Base-by-base conservation (phyloP, 164 flowering plant genomes). In the Vitis riparia region DNA sequence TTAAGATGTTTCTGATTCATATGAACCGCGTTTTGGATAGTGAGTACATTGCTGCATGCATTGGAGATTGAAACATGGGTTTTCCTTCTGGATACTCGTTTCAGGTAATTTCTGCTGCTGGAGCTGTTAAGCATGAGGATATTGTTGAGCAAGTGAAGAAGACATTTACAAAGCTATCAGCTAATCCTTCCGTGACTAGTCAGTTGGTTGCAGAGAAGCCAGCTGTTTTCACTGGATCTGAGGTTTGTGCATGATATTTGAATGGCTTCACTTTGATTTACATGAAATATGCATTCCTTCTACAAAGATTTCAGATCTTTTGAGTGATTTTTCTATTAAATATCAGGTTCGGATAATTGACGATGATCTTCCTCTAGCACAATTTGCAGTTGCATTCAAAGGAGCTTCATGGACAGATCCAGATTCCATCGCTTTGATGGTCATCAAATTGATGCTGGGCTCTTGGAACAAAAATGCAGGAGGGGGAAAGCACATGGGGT, bases 381-480 rank as follows among this genome's bases (percentile, higher is more conserved):
- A 90, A 81, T 93, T 93, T 82, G 99, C 97, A 1, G 89, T 96
- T 80, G 99, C 99, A 49, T 93, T 93, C 77, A 78, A 77, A 65
- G 98, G 99, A 71, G 97, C 98, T 67, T 90, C 98, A 13, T 96
- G 97, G 97, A 91, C 93, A 32, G 99, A 96, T 79, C 99, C 99
- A 71, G 99, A 96, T 86, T 89, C 99, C 27, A 84, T 91, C 82
- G 89, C 97, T 13, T 86, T 96, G 71, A 92, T 96, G 98, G 95
- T 93, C 61, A 91, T 93, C 86, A 98, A 93, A 70, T 77, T 92
- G 19, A 88, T 96, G 94, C 65, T 96, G 75, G 99, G 99, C 57
- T 86, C 97, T 52, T 96, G 95, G 93, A 92, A 88, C 65, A 96
- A 92, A 71, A 87, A 55, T 77, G 77, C 82, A 15, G 85, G 85